Percentiles rank a stretch among this genome's conserved stretches.
Conservation (phyloP, 116 monocot genomes). For the Dioscorea cayenensis region DNA sequence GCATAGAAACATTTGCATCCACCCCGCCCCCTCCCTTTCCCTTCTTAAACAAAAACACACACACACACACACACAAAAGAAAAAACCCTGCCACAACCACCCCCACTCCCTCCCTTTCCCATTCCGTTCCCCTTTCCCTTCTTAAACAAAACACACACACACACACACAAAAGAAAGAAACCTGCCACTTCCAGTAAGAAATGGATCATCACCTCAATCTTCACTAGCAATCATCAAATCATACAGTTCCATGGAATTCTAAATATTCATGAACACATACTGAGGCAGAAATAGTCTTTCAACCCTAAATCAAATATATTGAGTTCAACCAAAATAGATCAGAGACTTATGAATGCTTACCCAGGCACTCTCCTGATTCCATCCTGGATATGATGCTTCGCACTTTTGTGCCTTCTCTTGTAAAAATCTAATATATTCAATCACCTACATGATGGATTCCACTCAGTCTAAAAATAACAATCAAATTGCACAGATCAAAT, state of each 20-base stretch:
- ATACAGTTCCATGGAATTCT: background rate
- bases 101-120: too few species aligned
- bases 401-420: slow-evolving; percentile 75
- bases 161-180: too few species aligned
- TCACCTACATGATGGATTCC: slow-evolving; percentile 35
- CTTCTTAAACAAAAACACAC: too few species aligned
- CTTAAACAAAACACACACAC: too few species aligned
- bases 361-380: slow-evolving; percentile 39
- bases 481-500: background rate
- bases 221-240: too few species aligned
- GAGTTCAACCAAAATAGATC: background rate
- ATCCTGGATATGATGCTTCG: slow-evolving; percentile 40
- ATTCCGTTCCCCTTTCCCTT: too few species aligned
- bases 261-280: background rate
- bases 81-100: too few species aligned
- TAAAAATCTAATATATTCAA: slow-evolving; percentile 65
- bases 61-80: too few species aligned
- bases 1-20: too few species aligned
- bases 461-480: background rate
- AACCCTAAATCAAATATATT: background rate
- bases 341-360: background rate
- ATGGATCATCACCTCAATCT: too few species aligned
- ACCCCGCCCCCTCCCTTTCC: too few species aligned
- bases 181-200: too few species aligned
- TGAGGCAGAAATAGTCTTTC: background rate